Conservation (phyloP, 2,329 filamentous ascomycete species). For the Botrytis galanthina region DNA sequence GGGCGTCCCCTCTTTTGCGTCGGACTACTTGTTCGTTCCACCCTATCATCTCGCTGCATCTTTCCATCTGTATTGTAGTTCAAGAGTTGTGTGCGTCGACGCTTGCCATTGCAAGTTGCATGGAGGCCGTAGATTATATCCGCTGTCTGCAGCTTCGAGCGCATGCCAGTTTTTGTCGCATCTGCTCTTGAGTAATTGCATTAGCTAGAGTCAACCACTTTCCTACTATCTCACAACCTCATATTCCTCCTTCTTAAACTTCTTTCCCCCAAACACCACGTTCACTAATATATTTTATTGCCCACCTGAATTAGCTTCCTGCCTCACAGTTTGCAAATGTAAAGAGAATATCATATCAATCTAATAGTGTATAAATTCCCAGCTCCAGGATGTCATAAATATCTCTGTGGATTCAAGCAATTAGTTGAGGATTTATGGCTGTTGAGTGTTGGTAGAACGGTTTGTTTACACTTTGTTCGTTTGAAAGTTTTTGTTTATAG, state of each 20-base stretch:
- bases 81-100: neutral
- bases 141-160: neutral
- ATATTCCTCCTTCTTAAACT: neutral
- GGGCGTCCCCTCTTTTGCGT: neutral
- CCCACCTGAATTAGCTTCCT: neutral
- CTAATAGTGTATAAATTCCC: too few relatives aligned
- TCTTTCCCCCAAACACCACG: neutral
- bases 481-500: neutral
- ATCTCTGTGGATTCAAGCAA: neutral
- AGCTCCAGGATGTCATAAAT: too few relatives aligned
- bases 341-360: neutral
- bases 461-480: neutral
- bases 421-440: too few relatives aligned
- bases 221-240: neutral
- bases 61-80: neutral
- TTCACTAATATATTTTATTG: neutral
- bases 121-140: neutral
- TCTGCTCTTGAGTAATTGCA: neutral
- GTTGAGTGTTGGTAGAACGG: neutral
- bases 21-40: neutral
- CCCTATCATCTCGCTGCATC: neutral
- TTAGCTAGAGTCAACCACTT: neutral
- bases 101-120: neutral
- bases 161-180: neutral
- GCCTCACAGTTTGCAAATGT: neutral